phyloP scores from a whole-genome alignment of 306 rosid genomes.

The Fagus sylvatica region DNA sequence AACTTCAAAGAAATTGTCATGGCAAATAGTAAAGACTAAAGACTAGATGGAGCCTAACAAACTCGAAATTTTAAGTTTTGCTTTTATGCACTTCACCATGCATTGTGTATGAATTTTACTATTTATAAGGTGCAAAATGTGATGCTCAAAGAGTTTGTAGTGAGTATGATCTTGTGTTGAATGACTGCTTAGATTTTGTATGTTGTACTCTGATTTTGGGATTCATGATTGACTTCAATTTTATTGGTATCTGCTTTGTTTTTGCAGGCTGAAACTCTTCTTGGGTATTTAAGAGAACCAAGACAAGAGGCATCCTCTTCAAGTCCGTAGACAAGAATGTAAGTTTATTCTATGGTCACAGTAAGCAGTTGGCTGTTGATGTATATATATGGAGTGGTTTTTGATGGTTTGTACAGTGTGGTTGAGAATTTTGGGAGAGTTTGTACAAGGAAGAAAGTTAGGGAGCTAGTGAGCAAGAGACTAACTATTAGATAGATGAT shows the following conservation, averaged over 20 bases:
- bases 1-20: no score
- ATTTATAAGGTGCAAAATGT: background rate
- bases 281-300: constrained; percentile 88
- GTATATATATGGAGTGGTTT: constrained; percentile 43
- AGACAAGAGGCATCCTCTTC: constrained; percentile 89
- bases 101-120: background rate
- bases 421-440: constrained; percentile 43
- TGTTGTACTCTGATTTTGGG: no score
- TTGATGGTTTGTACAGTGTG: constrained; percentile 84
- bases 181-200: no score
- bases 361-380: constrained; percentile 42
- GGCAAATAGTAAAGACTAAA: no score
- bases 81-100: background rate
- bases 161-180: background rate
- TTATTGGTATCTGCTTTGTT: constrained; percentile 12
- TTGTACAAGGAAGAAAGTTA: constrained; percentile 44
- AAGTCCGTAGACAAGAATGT: constrained; percentile 41
- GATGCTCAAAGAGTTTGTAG: no score
- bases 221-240: background rate
- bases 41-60: background rate
- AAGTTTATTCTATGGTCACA: constrained; percentile 43
- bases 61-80: background rate
- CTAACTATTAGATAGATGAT: constrained; percentile 67
- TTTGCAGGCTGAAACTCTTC: constrained; percentile 94
- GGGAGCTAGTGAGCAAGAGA: constrained; percentile 48